Evolutionary conservation across 345 rosid genomes (phyloP).

Genomic region (Pistacia atlantica): DNA sequence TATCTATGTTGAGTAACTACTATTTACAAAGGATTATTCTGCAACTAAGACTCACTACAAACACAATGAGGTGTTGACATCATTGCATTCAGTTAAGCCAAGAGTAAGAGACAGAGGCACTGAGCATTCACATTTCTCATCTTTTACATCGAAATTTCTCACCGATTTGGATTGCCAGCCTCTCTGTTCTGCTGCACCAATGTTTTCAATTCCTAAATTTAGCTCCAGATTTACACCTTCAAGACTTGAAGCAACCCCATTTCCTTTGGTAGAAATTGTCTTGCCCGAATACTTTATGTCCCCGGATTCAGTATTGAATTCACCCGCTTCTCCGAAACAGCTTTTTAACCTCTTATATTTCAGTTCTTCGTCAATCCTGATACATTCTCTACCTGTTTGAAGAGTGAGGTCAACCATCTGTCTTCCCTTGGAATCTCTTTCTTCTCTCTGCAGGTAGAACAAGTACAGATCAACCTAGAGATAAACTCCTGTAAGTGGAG

Average conservation of each 20-base stretch:
- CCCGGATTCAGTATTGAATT: neutral
- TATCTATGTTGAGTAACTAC: neutral
- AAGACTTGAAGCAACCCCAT: slow-evolving; percentile 1
- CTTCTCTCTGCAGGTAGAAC: slow-evolving; percentile 23
- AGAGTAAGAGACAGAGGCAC: slow-evolving; percentile 17
- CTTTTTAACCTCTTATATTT: slow-evolving; percentile 6
- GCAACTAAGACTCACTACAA: neutral
- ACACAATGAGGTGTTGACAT: slow-evolving; percentile 10
- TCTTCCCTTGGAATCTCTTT: slow-evolving; percentile 7
- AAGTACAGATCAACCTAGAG: neutral
- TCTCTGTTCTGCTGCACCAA: neutral
- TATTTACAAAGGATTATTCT: slow-evolving; percentile 3
- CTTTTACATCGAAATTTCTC: neutral
- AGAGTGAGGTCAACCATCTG: slow-evolving; percentile 14
- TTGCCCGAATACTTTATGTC: neutral
- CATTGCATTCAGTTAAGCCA: neutral
- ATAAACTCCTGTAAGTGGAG: too few species aligned
- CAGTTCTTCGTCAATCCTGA: neutral
- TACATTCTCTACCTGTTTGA: neutral
- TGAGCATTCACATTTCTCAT: neutral
- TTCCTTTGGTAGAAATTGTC: neutral
- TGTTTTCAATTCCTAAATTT: slow-evolving; percentile 9
- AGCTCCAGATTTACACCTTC: slow-evolving; percentile 22
- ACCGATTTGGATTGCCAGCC: neutral
- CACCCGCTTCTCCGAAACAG: neutral